Conservation (phyloP, 306 rosid species). For the Dryas octopetala region DNA sequence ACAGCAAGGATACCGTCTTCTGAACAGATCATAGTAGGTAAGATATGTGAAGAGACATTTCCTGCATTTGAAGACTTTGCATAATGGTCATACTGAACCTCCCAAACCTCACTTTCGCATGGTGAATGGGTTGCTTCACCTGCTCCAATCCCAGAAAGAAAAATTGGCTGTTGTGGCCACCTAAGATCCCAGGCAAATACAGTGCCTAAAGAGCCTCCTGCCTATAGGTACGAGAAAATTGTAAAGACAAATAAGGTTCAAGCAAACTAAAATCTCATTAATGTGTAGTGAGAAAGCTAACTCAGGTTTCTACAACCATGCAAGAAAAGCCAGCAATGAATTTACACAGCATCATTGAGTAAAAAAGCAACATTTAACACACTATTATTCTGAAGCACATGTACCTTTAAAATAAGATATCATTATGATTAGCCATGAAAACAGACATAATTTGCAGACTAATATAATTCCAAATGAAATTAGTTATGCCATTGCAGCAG, state of each 20-base stretch:
- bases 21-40: conserved; percentile 85
- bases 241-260: background rate
- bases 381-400: background rate
- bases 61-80: conserved; percentile 46
- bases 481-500: background rate
- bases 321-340: background rate
- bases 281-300: background rate
- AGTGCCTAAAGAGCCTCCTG: conserved; percentile 88
- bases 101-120: conserved; percentile 97
- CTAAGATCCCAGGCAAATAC: conserved; percentile 98
- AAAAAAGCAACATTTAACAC: background rate
- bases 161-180: conserved; percentile 77
- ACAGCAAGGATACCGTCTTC: conserved; percentile 89
- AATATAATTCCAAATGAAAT: background rate
- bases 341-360: background rate
- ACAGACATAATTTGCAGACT: background rate
- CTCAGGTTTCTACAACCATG: background rate
- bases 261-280: background rate
- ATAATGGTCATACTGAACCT: conserved; percentile 78
- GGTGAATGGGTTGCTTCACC: conserved; percentile 48
- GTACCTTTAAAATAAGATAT: background rate
- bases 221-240: conserved; percentile 39
- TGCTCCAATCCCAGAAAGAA: conserved; percentile 71
- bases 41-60: conserved; percentile 59
- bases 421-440: conserved; percentile 3